Conservation (phyloP, 1,284 basidiomycete genomes). For the Heterobasidion annosum region DNA sequence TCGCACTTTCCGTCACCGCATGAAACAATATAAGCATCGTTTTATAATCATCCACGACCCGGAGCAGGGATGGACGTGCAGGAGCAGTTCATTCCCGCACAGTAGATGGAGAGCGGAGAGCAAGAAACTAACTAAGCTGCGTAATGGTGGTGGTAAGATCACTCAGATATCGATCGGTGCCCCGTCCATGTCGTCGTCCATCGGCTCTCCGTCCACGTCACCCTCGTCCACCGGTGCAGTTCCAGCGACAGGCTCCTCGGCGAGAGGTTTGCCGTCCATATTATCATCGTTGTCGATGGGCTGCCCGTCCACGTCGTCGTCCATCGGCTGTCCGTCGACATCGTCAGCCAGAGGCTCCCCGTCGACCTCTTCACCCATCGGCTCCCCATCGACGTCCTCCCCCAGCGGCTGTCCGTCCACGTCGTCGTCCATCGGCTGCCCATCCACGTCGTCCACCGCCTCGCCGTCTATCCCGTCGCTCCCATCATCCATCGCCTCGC, state of each 20-base stretch:
- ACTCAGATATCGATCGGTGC: not conserved
- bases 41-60: no score
- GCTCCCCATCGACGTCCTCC: slow-evolving; percentile 25
- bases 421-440: slow-evolving; percentile 26
- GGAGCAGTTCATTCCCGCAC: no score
- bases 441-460: slow-evolving; percentile 23
- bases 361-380: slow-evolving; percentile 27
- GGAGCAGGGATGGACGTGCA: no score
- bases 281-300: not conserved
- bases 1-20: not conserved
- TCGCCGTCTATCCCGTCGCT: slow-evolving; percentile 31
- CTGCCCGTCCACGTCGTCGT: slow-evolving; percentile 29
- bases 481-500: slow-evolving; percentile 14
- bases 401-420: slow-evolving; percentile 27
- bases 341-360: slow-evolving; percentile 26
- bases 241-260: no score
- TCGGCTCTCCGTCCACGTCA: slow-evolving; percentile 22
- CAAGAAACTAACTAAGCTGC: not conserved
- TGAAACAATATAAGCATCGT: no score
- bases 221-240: slow-evolving; percentile 24
- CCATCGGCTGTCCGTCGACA: slow-evolving; percentile 39
- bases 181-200: slow-evolving; percentile 36
- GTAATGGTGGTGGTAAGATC: not conserved
- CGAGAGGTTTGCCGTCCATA: no score
- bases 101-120: not conserved